Evolutionary conservation across 768 basidiomycete species (phyloP).

Genomic region (Arthromyces matolae): DNA sequence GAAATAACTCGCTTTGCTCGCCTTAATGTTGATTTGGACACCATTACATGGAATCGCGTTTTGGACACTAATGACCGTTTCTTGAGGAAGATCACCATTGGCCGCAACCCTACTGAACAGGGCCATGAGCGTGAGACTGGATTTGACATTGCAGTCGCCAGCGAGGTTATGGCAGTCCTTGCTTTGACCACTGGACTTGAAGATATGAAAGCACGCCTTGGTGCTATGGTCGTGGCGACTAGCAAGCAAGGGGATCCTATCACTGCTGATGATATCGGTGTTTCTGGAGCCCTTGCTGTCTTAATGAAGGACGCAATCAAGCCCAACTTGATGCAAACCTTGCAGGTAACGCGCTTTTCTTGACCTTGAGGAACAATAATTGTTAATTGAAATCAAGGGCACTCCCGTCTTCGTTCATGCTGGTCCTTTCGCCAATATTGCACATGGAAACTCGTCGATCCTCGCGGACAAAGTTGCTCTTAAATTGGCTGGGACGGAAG

Average conservation of each 20-base stretch:
- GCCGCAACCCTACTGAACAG: constrained; percentile 86
- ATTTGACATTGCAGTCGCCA: constrained; percentile 96
- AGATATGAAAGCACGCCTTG: constrained; percentile 91
- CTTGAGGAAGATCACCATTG: constrained; percentile 89
- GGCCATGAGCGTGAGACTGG: constrained; percentile 87
- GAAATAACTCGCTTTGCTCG: constrained; percentile 89
- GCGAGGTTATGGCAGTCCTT: constrained; percentile 97
- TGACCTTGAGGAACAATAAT: neutral
- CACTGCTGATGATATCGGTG: constrained; percentile 95
- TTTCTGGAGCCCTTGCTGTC: constrained; percentile 91
- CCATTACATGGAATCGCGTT: constrained; percentile 98
- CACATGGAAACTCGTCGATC: constrained; percentile 97
- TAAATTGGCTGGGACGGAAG: constrained; percentile 93
- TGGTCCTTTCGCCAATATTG: constrained; percentile 98
- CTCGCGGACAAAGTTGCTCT: constrained; percentile 96
- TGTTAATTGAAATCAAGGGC: constrained; percentile 43
- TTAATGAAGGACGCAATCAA: constrained; percentile 99
- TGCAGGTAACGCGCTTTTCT: constrained; percentile 50
- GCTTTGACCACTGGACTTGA: constrained; percentile 83
- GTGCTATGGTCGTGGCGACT: constrained; percentile 95
- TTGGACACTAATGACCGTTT: constrained; percentile 96
- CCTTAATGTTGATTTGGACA: constrained; percentile 84
- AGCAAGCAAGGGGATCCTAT: constrained; percentile 87
- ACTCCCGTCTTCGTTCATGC: constrained; percentile 99
- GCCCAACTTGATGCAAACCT: constrained; percentile 97